A percentile compares a stretch with the other conserved stretches of the same genome.
phyloP scores from a whole-genome alignment of 345 rosid genomes.

The Eucalyptus marginata region DNA sequence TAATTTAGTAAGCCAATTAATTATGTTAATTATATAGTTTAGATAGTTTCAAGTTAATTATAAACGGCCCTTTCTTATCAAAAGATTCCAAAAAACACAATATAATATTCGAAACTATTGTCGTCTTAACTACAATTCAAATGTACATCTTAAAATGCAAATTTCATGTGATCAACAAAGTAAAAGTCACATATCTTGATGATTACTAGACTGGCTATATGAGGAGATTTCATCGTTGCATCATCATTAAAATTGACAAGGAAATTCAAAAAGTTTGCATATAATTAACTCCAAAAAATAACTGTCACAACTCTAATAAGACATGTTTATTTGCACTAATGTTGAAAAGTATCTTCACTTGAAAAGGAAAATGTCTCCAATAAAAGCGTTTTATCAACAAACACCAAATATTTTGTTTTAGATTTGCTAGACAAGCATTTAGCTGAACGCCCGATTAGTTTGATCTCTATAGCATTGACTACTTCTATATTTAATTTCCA shows the following conservation, averaged over 20 bases:
- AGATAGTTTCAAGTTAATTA: not conserved
- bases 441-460: not conserved
- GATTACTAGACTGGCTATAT: not conserved
- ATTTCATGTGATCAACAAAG: not conserved
- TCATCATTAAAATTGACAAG: not conserved
- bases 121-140: not conserved
- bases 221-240: not conserved
- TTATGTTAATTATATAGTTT: not conserved
- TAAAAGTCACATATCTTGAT: not conserved
- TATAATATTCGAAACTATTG: not conserved
- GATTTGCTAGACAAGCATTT: not conserved
- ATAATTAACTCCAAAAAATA: not conserved
- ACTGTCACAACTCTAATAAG: not conserved
- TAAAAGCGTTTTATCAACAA: not conserved
- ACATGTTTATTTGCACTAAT: not conserved
- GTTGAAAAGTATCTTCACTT: not conserved
- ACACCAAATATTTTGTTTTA: not conserved
- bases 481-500: not conserved
- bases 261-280: not conserved
- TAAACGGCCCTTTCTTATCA: not conserved
- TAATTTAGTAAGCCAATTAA: not conserved
- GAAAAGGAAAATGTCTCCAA: not conserved
- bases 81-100: not conserved
- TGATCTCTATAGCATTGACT: not conserved
- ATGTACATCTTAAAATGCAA: not conserved